Conservation (phyloP, 1,139 yeast species). For the Kodamaea ohmeri region DNA sequence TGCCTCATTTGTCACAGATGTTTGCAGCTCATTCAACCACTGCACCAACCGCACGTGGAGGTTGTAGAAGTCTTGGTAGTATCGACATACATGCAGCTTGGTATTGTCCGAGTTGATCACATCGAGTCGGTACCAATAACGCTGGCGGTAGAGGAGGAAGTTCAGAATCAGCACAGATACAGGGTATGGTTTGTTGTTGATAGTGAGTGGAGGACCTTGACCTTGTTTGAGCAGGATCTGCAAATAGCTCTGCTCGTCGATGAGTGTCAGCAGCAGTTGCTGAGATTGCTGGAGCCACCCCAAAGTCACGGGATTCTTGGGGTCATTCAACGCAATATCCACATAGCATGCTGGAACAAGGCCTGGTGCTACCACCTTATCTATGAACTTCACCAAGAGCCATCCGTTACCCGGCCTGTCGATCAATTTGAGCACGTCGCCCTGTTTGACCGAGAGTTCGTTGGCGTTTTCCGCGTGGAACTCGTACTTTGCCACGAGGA, state of each 20-base stretch:
- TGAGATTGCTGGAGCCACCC: conserved; percentile 30
- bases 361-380: conserved; percentile 36
- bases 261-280: conserved; percentile 9
- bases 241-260: conserved; percentile 19
- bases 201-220: conserved; percentile 24
- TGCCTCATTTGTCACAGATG: conserved; percentile 14
- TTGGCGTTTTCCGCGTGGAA: conserved; percentile 33
- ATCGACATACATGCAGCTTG: conserved; percentile 32
- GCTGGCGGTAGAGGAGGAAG: conserved; percentile 33
- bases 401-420: conserved; percentile 43
- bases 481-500: conserved; percentile 37
- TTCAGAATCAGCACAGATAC: conserved; percentile 32
- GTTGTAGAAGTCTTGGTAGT: conserved; percentile 45
- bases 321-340: conserved; percentile 46
- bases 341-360: conserved; percentile 44
- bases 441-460: conserved; percentile 37
- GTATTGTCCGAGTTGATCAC: conserved; percentile 32
- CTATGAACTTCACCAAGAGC: conserved; percentile 44
- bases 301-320: conserved; percentile 35
- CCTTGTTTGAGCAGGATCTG: conserved; percentile 22
- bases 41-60: conserved; percentile 31
- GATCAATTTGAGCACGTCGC: conserved; percentile 40
- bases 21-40: conserved; percentile 18
- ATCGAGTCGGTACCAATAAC: conserved; percentile 46
- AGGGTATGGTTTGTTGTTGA: conserved; percentile 34